phyloP scores from a whole-genome alignment of 2,329 filamentous ascomycete genomes.

The Cladosporium sp. region DNA sequence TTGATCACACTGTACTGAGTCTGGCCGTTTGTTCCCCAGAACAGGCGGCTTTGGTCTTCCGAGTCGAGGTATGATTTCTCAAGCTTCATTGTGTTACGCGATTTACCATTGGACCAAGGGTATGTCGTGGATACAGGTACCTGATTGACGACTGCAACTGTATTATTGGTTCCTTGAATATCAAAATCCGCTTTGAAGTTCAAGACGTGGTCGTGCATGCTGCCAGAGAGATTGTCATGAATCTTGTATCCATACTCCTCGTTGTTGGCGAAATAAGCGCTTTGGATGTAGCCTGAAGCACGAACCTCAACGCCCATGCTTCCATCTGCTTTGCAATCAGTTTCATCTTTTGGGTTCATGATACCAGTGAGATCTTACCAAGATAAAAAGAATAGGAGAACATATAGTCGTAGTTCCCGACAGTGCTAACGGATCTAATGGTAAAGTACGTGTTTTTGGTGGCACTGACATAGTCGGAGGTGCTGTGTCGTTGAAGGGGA shows the following conservation, averaged over 20 bases:
- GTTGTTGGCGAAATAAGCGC: slow-evolving; percentile 44
- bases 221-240: slow-evolving; percentile 34
- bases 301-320: slow-evolving; percentile 49
- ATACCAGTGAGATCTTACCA: not conserved
- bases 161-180: slow-evolving; percentile 34
- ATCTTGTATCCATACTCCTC: slow-evolving; percentile 38
- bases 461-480: slow-evolving; percentile 38
- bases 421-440: slow-evolving; percentile 46
- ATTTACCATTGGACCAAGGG: slow-evolving; percentile 24
- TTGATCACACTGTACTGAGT: slow-evolving; percentile 43
- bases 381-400: not conserved
- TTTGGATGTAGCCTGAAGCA: slow-evolving; percentile 53
- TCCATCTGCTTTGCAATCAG: slow-evolving; percentile 39
- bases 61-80: slow-evolving; percentile 21
- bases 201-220: slow-evolving; percentile 37
- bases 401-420: slow-evolving; percentile 52
- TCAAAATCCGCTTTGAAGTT: slow-evolving; percentile 42
- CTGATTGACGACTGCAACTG: slow-evolving; percentile 30
- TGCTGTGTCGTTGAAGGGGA: slow-evolving; percentile 49
- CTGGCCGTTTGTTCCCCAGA: slow-evolving; percentile 42
- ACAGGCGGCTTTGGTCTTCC: slow-evolving; percentile 34
- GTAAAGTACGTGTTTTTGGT: slow-evolving; percentile 45
- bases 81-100: slow-evolving; percentile 32
- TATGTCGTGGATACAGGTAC: slow-evolving; percentile 28
- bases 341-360: not conserved